Percentiles rank a stretch among this genome's conserved stretches.
Conservation (phyloP, 257 asterid species). For the Ligustrum vulgare region DNA sequence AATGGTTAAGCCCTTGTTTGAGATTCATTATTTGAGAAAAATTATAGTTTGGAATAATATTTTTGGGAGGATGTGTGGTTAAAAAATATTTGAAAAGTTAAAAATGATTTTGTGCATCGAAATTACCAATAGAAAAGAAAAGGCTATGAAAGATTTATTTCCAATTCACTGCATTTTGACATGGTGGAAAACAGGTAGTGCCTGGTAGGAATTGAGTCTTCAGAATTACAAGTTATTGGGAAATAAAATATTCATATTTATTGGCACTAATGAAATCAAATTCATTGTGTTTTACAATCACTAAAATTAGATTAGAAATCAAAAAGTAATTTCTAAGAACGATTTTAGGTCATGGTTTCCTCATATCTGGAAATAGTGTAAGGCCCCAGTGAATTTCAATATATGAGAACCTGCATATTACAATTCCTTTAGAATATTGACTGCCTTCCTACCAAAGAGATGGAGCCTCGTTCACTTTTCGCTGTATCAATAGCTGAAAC, state of each 20-base stretch:
- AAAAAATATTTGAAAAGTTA: too few relatives aligned
- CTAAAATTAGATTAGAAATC: neutral
- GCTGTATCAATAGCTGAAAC: neutral
- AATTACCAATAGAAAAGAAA: neutral
- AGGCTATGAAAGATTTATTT: neutral
- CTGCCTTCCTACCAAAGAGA: neutral
- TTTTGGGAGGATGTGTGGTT: too few relatives aligned
- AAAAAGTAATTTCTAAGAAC: neutral
- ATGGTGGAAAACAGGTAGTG: neutral
- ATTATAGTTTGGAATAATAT: too few relatives aligned
- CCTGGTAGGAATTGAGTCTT: slow-evolving; percentile 1
- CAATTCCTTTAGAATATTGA: neutral
- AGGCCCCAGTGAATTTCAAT: too few relatives aligned
- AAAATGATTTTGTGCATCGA: too few relatives aligned
- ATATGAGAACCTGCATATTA: neutral
- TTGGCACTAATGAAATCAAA: neutral
- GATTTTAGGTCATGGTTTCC: neutral
- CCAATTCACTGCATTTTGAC: neutral
- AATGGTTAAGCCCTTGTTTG: too few relatives aligned
- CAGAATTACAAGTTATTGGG: neutral
- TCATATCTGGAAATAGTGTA: neutral
- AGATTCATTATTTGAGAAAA: too few relatives aligned
- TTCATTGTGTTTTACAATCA: neutral
- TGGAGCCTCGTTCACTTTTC: neutral
- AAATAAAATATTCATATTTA: neutral